Evolutionary conservation across 1,139 yeast genomes (phyloP).

Genomic region (Pichia inconspicua): DNA sequence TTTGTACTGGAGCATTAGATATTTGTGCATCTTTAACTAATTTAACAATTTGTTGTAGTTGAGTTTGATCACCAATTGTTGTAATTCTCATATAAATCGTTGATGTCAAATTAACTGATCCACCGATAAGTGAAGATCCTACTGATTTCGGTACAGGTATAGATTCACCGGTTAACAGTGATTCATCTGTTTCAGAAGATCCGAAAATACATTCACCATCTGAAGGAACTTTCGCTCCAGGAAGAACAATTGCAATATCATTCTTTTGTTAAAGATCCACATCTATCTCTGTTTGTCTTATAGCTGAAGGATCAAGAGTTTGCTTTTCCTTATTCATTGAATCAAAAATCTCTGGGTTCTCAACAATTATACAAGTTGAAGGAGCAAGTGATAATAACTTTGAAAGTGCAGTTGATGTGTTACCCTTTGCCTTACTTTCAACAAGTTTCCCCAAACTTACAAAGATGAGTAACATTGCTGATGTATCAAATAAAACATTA

Average conservation of each 20-base stretch:
- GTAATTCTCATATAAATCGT: constrained; percentile 61
- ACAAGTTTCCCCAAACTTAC: constrained; percentile 85
- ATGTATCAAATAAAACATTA: constrained; percentile 75
- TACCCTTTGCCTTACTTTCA: constrained; percentile 90
- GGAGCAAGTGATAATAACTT: constrained; percentile 76
- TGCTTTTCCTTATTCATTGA: background rate
- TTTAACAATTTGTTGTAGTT: constrained; percentile 76
- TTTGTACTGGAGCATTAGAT: constrained; percentile 82
- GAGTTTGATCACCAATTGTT: constrained; percentile 74
- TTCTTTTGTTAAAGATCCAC: constrained; percentile 70
- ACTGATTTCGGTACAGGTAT: constrained; percentile 55
- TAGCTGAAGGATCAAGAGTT: constrained; percentile 13
- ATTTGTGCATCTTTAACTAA: constrained; percentile 87
- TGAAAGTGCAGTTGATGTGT: constrained; percentile 83
- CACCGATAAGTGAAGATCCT: constrained; percentile 74
- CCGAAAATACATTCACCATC: constrained; percentile 82
- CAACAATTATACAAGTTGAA: constrained; percentile 58
- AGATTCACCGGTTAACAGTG: constrained; percentile 86
- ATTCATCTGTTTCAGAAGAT: constrained; percentile 76
- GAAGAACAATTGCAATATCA: constrained; percentile 70
- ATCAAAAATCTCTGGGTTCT: constrained; percentile 27
- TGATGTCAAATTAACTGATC: constrained; percentile 80
- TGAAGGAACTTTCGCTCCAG: constrained; percentile 87
- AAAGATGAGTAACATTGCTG: constrained; percentile 75
- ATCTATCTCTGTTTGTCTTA: constrained; percentile 35